Base-by-base conservation (phyloP, 495 filamentous ascomycete species). In the Talaromyces liani region DNA sequence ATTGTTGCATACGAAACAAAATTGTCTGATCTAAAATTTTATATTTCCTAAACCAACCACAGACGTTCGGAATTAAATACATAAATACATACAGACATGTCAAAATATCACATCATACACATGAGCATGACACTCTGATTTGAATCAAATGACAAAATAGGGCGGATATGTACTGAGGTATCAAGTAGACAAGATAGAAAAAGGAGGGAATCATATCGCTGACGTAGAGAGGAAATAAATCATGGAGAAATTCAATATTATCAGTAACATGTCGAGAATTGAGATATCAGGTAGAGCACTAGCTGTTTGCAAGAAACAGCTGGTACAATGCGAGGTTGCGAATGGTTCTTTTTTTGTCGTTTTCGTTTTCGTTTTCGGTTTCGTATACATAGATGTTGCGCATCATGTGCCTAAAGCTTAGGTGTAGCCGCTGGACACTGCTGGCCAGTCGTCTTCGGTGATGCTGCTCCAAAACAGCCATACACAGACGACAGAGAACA, bases 391-490 rank as follows among this genome's bases (percentile, higher is more conserved):
- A 22, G 27, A 22, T 16, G 36, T 29, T 31, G 33, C 33, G 7
- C 34, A 41, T 41, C 4, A 9, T 47, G 41, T 49, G 24, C 22
- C 14, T 9, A 5, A 27, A 39, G 29, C 34, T 63, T 41, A 63
- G 33, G 29, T 63, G 62, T 63, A 57, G 51, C 62, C 62, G 22
- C 53, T 27, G 4, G 62, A 31, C 18, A 14, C 62, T 20, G 53
- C 51, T 27, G 94, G 92, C 94, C 94, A 99, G 78, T 97, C 93
- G 70, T 99, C 94, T 77, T 99, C 94, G 4, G 94, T 99, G 69
- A 99, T 99, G 79, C 91, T 96, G 47, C 91, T 93, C 94, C 95
- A 98, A 81, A 99, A 99, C 65, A 89, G 70, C 93, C 93, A 99
- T 57, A 97, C 70, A 74, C 83, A 84, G 14, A 89, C 82, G 7